Evolutionary conservation across 129 eudicot species (phyloP), one percentile per base, ranked within the genome.

Genomic region (Flaveria bidentis): DNA sequence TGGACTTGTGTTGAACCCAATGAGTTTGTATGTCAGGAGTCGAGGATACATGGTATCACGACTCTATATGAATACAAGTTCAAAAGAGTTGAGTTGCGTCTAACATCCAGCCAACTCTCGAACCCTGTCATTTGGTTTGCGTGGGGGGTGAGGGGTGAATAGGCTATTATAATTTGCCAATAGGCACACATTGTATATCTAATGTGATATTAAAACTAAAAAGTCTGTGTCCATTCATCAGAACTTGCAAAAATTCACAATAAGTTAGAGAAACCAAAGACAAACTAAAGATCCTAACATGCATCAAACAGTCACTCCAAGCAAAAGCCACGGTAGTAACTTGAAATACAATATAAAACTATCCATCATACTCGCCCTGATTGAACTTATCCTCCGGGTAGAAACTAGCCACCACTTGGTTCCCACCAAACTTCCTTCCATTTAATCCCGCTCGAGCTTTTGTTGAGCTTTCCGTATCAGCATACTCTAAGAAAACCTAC

Each of bases 341-440:
- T 81, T 51, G 69, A 57, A 77, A 70, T 55, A 78, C 72, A 74
- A 63, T 9, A 22, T 20, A 45, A 9, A 42, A 63, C 63, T 84
- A 93, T 69, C 87, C 98, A 47, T 90, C 95, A 70, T 91, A 94
- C 58, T 86, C 96, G 52, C 85, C 96, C 69, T 91, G 85, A 6
- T 75, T 80, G 65, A 89, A 94, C 86, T 89, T 87, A 74, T 87
- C 57, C 82, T 94, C 99, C 0, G 99, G 89, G 64, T 94, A 94
- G 78, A 81, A 94, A 16, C 82, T 88, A 6, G 97, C 99, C 75
- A 91, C 90, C 13, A 94, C 99, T 83, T 87, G 92, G 66, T 91
- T 94, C 20, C 94, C 99, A 26, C 89, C 97, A 80, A 94, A 94
- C 72, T 89, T 94, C 66, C 99, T 83, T 69, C 99, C 99, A 33